phyloP scores from a whole-genome alignment of 371 early-diverging fungal species.

The Rhizopus delemar region DNA sequence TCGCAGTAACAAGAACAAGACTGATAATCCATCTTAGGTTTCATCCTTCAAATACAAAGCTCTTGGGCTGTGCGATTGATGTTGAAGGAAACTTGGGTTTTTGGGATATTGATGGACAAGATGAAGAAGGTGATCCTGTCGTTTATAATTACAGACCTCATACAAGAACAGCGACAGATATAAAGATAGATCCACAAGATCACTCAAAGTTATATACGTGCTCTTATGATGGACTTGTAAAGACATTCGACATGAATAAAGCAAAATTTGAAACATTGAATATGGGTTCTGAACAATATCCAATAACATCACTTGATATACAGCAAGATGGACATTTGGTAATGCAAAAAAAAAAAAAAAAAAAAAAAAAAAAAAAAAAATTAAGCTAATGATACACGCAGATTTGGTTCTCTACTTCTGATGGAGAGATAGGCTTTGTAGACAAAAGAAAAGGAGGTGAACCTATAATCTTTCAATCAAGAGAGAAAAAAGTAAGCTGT shows the following conservation, averaged over 20 bases:
- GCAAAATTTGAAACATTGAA: slow-evolving; percentile 53
- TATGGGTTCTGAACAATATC: slow-evolving; percentile 25
- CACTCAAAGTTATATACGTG: slow-evolving; percentile 55
- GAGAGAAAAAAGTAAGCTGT: slow-evolving; percentile 71
- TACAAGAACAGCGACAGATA: slow-evolving; percentile 52
- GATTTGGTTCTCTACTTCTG: slow-evolving; percentile 64
- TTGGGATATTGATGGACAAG: slow-evolving; percentile 62
- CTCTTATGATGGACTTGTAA: slow-evolving; percentile 70
- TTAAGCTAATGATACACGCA: slow-evolving; percentile 1
- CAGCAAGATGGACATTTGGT: slow-evolving; percentile 45
- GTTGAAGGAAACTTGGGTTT: slow-evolving; percentile 66
- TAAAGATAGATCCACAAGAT: slow-evolving; percentile 57
- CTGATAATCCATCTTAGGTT: slow-evolving; percentile 36
- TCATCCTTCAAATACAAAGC: slow-evolving; percentile 62
- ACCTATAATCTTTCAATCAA: slow-evolving; percentile 24
- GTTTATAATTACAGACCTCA: slow-evolving; percentile 65
- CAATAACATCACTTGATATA: slow-evolving; percentile 51
- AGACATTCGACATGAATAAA: slow-evolving; percentile 62
- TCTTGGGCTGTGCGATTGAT: slow-evolving; percentile 65
- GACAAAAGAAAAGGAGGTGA: slow-evolving; percentile 48
- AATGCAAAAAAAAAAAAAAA: slow-evolving; percentile 4
- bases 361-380: not conserved
- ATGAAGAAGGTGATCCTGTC: slow-evolving; percentile 53
- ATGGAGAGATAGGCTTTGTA: slow-evolving; percentile 57
- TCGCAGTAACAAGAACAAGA: not conserved